Evolutionary conservation across 1,139 yeast genomes (phyloP).

Genomic region (Diutina mesorugosa): DNA sequence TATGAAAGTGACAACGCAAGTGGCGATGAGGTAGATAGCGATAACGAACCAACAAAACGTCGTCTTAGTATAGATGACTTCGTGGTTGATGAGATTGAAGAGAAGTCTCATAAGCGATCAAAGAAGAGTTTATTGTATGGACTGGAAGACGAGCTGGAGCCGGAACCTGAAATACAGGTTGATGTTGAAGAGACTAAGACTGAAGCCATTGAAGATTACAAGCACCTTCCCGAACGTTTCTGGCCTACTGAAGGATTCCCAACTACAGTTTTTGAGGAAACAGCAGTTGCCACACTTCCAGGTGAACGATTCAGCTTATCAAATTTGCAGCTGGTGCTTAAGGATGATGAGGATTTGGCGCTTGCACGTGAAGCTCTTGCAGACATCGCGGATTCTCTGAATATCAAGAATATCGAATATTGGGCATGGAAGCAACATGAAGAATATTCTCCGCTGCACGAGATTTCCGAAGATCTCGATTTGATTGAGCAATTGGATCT

Average conservation of each 20-base stretch:
- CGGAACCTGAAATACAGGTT: slow-evolving; percentile 3
- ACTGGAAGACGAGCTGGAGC: slow-evolving; percentile 4
- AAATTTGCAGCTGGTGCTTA: slow-evolving; percentile 39
- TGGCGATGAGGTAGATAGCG: neutral
- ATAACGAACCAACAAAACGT: neutral
- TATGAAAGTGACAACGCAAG: slow-evolving; percentile 14
- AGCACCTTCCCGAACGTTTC: neutral
- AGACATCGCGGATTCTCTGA: slow-evolving; percentile 11
- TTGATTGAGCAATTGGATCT: neutral
- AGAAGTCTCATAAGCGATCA: neutral
- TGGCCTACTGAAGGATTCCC: neutral
- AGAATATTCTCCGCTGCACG: neutral
- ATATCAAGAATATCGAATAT: slow-evolving; percentile 32
- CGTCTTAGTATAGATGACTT: neutral
- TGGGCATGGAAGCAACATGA: slow-evolving; percentile 61
- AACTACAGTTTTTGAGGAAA: neutral
- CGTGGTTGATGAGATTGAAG: neutral
- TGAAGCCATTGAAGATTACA: neutral
- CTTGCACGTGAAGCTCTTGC: slow-evolving; percentile 35
- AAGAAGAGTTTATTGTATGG: neutral
- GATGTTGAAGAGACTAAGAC: neutral
- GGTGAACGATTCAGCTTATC: slow-evolving; percentile 26
- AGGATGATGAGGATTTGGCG: slow-evolving; percentile 64
- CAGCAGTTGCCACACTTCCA: neutral
- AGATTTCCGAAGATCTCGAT: neutral